Evolutionary conservation across 495 filamentous ascomycete species (phyloP).

Genomic region (Hyaloscypha hepaticicola): DNA sequence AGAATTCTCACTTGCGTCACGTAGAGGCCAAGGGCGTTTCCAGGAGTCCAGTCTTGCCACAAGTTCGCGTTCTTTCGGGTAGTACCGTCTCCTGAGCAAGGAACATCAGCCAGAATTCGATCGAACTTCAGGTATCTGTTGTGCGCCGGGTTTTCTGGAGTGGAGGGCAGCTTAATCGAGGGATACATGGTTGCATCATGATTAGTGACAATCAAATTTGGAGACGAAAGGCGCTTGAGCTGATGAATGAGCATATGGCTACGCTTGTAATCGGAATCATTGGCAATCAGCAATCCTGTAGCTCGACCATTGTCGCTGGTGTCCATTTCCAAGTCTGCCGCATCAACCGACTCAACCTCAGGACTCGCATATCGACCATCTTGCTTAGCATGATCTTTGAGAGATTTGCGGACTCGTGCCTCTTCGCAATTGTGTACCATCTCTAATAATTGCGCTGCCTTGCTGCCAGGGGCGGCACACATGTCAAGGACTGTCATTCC

Average conservation of each 20-base stretch:
- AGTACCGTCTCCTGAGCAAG: conserved; percentile 95
- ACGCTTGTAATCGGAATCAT: conserved; percentile 93
- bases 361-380: conserved; percentile 48
- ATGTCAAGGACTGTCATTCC: conserved; percentile 92
- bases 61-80: conserved; percentile 84
- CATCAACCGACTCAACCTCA: conserved; percentile 48
- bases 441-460: conserved; percentile 92
- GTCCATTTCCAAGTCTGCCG: conserved; percentile 53
- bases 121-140: conserved; percentile 92
- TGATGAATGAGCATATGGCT: conserved; percentile 97
- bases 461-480: conserved; percentile 95
- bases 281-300: conserved; percentile 89
- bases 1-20: conserved; percentile 84
- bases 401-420: conserved; percentile 63
- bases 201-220: conserved; percentile 95
- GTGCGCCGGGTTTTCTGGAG: conserved; percentile 47
- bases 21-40: conserved; percentile 80
- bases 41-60: conserved; percentile 91
- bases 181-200: conserved; percentile 97
- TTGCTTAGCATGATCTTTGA: conserved; percentile 51
- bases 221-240: conserved; percentile 92
- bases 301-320: conserved; percentile 76
- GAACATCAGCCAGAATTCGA: conserved; percentile 92
- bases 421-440: conserved; percentile 92
- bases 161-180: conserved; percentile 71